These are phyloP conservation scores for Hypoxylon sp. DNA, from an alignment of 2,329 filamentous ascomycete species.

Conservation along the genomic window DNA sequence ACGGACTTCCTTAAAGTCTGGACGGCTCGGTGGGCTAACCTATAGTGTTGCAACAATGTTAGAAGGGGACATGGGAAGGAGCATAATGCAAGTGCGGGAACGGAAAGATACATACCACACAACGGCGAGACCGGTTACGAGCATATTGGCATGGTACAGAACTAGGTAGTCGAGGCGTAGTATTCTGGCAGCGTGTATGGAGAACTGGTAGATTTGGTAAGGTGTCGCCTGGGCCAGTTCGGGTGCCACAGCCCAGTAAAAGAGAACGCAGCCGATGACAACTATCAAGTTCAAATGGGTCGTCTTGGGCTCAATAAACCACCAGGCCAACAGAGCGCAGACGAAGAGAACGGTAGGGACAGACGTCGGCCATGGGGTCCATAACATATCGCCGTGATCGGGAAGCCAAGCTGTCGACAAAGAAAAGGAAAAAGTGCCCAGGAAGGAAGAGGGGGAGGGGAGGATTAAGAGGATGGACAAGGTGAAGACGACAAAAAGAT, in stretches of 20 bases:
- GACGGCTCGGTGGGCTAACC: slow-evolving; percentile 88
- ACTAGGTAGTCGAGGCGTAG: slow-evolving; percentile 64
- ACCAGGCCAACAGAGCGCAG: slow-evolving; percentile 61
- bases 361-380: slow-evolving; percentile 63
- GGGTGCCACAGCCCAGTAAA: slow-evolving; percentile 61
- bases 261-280: slow-evolving; percentile 58
- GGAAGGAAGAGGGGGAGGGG: slow-evolving; percentile 40
- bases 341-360: slow-evolving; percentile 62
- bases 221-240: slow-evolving; percentile 58
- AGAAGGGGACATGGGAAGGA: slow-evolving; percentile 28
- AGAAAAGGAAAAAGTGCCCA: slow-evolving; percentile 43
- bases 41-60: slow-evolving; percentile 55
- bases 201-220: slow-evolving; percentile 55
- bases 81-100: background rate
- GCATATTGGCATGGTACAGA: slow-evolving; percentile 67
- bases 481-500: slow-evolving; percentile 35
- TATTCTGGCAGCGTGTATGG: slow-evolving; percentile 56
- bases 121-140: slow-evolving; percentile 67
- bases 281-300: slow-evolving; percentile 60
- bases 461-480: slow-evolving; percentile 34
- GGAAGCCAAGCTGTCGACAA: slow-evolving; percentile 49
- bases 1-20: slow-evolving; percentile 93
- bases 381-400: slow-evolving; percentile 64
- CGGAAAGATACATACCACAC: slow-evolving; percentile 63
- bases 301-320: slow-evolving; percentile 62